Evolutionary conservation across 805 yeast genomes (phyloP).

Genomic region (Wickerhamomyces bisporus): DNA sequence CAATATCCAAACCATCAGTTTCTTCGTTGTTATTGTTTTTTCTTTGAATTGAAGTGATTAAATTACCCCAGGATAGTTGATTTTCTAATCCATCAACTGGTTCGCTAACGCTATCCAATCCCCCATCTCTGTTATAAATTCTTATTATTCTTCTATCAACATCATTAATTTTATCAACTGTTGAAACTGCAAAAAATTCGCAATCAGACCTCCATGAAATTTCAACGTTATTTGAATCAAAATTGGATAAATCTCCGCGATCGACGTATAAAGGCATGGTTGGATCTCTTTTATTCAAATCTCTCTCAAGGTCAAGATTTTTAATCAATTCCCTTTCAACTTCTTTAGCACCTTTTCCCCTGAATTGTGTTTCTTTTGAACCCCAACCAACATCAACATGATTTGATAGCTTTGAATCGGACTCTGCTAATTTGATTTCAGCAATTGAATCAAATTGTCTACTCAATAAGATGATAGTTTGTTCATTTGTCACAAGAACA

Average conservation of each 20-base stretch:
- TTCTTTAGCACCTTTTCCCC: conserved; percentile 87
- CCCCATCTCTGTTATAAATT: conserved; percentile 77
- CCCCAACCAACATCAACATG: conserved; percentile 99
- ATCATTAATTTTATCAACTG: conserved; percentile 40
- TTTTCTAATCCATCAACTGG: conserved; percentile 82
- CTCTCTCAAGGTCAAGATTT: conserved; percentile 59
- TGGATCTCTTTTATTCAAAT: conserved; percentile 75
- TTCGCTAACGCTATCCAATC: conserved; percentile 76
- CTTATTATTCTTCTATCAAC: conserved; percentile 69
- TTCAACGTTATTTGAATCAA: conserved; percentile 43
- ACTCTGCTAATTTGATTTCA: conserved; percentile 52
- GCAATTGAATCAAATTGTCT: conserved; percentile 74
- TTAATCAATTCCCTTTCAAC: conserved; percentile 55
- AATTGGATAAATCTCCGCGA: conserved; percentile 52
- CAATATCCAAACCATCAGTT: conserved; percentile 43
- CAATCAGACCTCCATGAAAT: conserved; percentile 97
- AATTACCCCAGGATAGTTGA: conserved; percentile 79
- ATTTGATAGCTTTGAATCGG: conserved; percentile 63
- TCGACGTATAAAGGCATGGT: conserved; percentile 75
- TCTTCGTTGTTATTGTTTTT: conserved; percentile 37
- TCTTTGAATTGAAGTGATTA: conserved; percentile 79
- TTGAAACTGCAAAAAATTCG: conserved; percentile 67
- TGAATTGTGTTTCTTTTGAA: conserved; percentile 90
- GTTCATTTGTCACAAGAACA: conserved; percentile 57
- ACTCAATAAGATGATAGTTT: conserved; percentile 60